phyloP scores from a whole-genome alignment of 2,329 filamentous ascomycete genomes.

The Verruconis gallopava region DNA sequence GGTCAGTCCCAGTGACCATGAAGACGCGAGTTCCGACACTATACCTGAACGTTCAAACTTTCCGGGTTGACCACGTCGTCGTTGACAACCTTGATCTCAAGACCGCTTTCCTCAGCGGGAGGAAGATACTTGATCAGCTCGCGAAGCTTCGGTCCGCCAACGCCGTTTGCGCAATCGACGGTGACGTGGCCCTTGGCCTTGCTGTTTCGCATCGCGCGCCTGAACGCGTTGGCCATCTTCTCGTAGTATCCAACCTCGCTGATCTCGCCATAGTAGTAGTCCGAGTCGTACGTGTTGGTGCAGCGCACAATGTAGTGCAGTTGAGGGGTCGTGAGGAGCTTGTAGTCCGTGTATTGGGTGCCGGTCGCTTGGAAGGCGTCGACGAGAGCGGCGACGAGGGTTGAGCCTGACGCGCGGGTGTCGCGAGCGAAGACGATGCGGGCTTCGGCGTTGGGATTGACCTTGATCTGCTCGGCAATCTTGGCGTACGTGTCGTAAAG shows the following conservation, averaged over 20 bases:
- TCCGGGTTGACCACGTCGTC: constrained; percentile 87
- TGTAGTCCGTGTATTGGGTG: constrained; percentile 69
- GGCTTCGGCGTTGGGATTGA: constrained; percentile 56
- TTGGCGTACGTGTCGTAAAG: constrained; percentile 65
- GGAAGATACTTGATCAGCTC: constrained; percentile 78
- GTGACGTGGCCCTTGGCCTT: constrained; percentile 62
- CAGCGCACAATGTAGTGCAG: constrained; percentile 93
- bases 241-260: constrained; percentile 91
- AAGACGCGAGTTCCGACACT: too few species aligned
- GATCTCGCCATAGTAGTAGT: constrained; percentile 74
- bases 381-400: constrained; percentile 64
- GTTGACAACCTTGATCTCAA: constrained; percentile 81
- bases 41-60: constrained; percentile 73
- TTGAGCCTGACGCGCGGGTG: constrained; percentile 81
- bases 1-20: neutral
- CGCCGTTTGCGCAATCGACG: constrained; percentile 93
- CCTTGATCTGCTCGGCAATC: constrained; percentile 61
- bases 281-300: constrained; percentile 81
- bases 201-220: constrained; percentile 64
- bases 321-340: constrained; percentile 91
- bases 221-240: constrained; percentile 78
- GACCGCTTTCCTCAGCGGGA: constrained; percentile 48
- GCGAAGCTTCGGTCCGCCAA: constrained; percentile 79
- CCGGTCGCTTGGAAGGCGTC: constrained; percentile 67
- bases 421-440: constrained; percentile 85